phyloP scores from a whole-genome alignment of 371 early-diverging fungal species.

The Lichtheimia corymbifera region DNA sequence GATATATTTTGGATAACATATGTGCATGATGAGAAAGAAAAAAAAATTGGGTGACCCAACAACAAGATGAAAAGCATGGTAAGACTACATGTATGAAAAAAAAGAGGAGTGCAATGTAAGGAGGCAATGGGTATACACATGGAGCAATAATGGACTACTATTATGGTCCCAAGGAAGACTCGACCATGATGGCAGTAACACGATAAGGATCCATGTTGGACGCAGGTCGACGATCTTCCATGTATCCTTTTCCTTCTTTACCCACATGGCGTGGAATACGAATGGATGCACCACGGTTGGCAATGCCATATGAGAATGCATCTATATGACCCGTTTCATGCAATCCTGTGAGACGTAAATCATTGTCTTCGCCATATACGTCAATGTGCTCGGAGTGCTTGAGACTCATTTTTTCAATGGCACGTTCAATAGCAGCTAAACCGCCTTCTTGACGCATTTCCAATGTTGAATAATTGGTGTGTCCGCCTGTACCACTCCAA shows the following conservation, averaged over 20 bases:
- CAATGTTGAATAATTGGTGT: slow-evolving; percentile 59
- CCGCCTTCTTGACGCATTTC: slow-evolving; percentile 65
- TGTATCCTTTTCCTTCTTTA: slow-evolving; percentile 59
- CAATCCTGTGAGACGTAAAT: slow-evolving; percentile 57
- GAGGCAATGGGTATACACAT: neutral
- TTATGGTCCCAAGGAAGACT: slow-evolving; percentile 44
- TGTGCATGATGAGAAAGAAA: too few relatives aligned
- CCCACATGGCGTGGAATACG: slow-evolving; percentile 66
- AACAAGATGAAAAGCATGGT: neutral
- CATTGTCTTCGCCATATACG: slow-evolving; percentile 67
- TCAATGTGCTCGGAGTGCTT: slow-evolving; percentile 62
- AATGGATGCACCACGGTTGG: slow-evolving; percentile 66
- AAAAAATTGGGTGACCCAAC: too few relatives aligned
- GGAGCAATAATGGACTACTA: neutral
- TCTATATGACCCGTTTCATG: slow-evolving; percentile 64
- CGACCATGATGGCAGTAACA: slow-evolving; percentile 59
- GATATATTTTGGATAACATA: too few relatives aligned
- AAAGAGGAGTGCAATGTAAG: neutral
- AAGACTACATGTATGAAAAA: neutral
- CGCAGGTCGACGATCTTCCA: slow-evolving; percentile 67
- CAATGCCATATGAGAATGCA: slow-evolving; percentile 60
- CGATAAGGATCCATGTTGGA: slow-evolving; percentile 69
- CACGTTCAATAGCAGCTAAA: slow-evolving; percentile 53
- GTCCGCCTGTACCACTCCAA: slow-evolving; percentile 56
- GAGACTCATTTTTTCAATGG: slow-evolving; percentile 55